Evolutionary conservation across 139 green algal species (phyloP).

Genomic region (Chlorella sp.): DNA sequence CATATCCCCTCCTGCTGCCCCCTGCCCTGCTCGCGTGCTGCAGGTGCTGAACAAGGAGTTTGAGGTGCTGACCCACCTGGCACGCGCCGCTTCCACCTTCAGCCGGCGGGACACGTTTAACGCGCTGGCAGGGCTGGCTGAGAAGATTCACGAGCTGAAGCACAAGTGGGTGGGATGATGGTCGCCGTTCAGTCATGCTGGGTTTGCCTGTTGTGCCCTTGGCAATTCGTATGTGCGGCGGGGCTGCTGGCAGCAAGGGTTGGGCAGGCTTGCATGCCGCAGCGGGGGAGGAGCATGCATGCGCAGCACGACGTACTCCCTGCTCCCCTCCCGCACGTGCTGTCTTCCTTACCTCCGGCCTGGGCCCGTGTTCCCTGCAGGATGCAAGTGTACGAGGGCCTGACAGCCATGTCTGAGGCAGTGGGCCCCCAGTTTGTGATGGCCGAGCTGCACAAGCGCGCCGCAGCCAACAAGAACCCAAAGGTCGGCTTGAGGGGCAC

Average conservation of each 20-base stretch:
- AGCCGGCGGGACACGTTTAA: constrained; percentile 66
- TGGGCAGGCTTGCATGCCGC: not conserved
- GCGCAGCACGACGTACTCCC: not conserved
- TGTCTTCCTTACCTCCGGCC: not conserved
- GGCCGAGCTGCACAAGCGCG: constrained; percentile 82
- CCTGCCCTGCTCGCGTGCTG: not conserved
- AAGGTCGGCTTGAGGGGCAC: constrained; percentile 75
- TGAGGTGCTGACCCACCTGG: constrained; percentile 76
- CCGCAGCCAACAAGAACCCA: constrained; percentile 91
- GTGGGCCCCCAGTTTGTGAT: constrained; percentile 89
- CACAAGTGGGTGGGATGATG: constrained; percentile 35
- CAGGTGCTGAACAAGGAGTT: constrained; percentile 90
- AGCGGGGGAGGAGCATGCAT: not conserved
- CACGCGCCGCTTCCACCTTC: constrained; percentile 52
- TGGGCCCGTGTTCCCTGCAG: not conserved
- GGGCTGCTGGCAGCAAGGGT: not conserved
- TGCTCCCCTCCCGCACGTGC: not conserved
- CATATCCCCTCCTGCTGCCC: not conserved
- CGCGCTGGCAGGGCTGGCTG: constrained; percentile 77
- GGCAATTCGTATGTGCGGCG: no score
- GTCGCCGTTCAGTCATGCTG: not conserved
- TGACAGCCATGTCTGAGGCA: constrained; percentile 80
- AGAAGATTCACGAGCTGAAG: constrained; percentile 70
- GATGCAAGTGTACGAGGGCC: constrained; percentile 53
- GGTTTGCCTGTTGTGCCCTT: not conserved